These are phyloP conservation scores for Aspergillus glaucus DNA, from an alignment of 2,329 filamentous ascomycete species.

Conservation along the genomic window DNA sequence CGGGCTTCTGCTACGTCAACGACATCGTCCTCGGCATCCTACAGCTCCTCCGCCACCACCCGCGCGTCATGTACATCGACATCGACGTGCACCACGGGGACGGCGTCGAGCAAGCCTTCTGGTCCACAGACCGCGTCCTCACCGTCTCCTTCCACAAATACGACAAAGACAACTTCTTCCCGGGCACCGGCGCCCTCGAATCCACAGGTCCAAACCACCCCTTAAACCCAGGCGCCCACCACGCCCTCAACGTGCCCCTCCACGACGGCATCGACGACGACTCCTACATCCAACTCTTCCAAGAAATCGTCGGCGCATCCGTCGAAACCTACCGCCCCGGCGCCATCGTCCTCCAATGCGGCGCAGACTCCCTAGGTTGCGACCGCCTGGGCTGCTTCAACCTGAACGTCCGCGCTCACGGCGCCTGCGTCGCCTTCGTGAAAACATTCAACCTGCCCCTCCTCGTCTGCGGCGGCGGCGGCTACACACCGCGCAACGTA, in stretches of 20 bases:
- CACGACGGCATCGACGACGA: slow-evolving; percentile 87
- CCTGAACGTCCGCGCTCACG: slow-evolving; percentile 90
- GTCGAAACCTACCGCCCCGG: slow-evolving; percentile 79
- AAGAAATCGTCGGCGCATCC: slow-evolving; percentile 69
- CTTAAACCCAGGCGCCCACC: slow-evolving; percentile 79
- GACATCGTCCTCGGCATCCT: slow-evolving; percentile 94
- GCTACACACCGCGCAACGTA: slow-evolving; percentile 94
- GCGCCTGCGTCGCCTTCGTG: slow-evolving; percentile 81
- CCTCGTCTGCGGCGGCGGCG: slow-evolving; percentile 86
- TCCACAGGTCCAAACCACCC: slow-evolving; percentile 79
- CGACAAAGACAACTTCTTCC: slow-evolving; percentile 77
- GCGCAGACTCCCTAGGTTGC: slow-evolving; percentile 87
- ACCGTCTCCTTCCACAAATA: slow-evolving; percentile 97
- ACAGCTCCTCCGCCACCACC: slow-evolving; percentile 72
- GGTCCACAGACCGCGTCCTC: slow-evolving; percentile 82
- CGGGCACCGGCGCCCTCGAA: slow-evolving; percentile 79
- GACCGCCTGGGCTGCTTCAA: slow-evolving; percentile 95
- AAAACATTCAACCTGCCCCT: slow-evolving; percentile 75
- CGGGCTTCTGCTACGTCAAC: slow-evolving; percentile 98
- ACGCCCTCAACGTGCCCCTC: slow-evolving; percentile 83
- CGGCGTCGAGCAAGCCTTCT: slow-evolving; percentile 85
- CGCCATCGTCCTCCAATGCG: slow-evolving; percentile 91
- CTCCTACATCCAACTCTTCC: slow-evolving; percentile 81
- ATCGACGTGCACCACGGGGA: slow-evolving; percentile 91
- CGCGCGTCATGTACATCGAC: slow-evolving; percentile 88